A percentile compares a stretch with the other conserved stretches of the same genome.
Evolutionary conservation across 305 asterid genomes (phyloP).

Genomic region (Fraxinus ornus): DNA sequence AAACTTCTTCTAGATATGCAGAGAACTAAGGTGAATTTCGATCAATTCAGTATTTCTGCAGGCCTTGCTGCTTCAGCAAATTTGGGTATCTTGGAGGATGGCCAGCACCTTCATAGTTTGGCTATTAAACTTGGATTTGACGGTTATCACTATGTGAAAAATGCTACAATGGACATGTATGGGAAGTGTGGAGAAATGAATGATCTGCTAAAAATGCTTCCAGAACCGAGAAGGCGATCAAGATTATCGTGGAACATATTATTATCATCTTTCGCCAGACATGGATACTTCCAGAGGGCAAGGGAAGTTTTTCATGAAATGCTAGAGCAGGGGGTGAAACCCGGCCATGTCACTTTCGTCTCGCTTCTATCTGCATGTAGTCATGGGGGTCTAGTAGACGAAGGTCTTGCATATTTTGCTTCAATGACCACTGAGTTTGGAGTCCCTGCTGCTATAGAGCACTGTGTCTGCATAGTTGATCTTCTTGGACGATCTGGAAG

Average conservation of each 20-base stretch:
- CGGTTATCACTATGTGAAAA: slow-evolving; percentile 50
- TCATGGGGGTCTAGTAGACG: slow-evolving; percentile 82
- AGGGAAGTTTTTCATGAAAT: slow-evolving; percentile 59
- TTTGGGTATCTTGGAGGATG: slow-evolving; percentile 72
- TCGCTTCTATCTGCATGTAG: slow-evolving; percentile 87
- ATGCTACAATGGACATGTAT: slow-evolving; percentile 81
- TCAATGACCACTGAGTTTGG: slow-evolving; percentile 59
- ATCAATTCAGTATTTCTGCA: slow-evolving; percentile 76
- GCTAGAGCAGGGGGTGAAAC: slow-evolving; percentile 54
- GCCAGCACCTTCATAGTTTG: slow-evolving; percentile 66
- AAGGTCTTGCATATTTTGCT: slow-evolving; percentile 67
- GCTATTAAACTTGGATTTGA: slow-evolving; percentile 67
- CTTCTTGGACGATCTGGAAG: slow-evolving; percentile 84
- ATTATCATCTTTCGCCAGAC: slow-evolving; percentile 72
- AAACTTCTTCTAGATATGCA: slow-evolving; percentile 71
- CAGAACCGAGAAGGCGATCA: slow-evolving; percentile 51
- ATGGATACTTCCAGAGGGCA: slow-evolving; percentile 63
- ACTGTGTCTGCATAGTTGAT: slow-evolving; percentile 80
- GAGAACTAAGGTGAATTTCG: slow-evolving; percentile 62
- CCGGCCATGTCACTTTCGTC: slow-evolving; percentile 79
- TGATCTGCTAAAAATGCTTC: slow-evolving; percentile 59
- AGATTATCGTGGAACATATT: slow-evolving; percentile 72
- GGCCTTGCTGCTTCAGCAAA: slow-evolving; percentile 71
- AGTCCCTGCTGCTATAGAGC: slow-evolving; percentile 66
- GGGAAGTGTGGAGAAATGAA: slow-evolving; percentile 80